These are phyloP conservation scores for Evansstolkia leycettana DNA, from an alignment of 495 filamentous ascomycete species.

Conservation along the genomic window DNA sequence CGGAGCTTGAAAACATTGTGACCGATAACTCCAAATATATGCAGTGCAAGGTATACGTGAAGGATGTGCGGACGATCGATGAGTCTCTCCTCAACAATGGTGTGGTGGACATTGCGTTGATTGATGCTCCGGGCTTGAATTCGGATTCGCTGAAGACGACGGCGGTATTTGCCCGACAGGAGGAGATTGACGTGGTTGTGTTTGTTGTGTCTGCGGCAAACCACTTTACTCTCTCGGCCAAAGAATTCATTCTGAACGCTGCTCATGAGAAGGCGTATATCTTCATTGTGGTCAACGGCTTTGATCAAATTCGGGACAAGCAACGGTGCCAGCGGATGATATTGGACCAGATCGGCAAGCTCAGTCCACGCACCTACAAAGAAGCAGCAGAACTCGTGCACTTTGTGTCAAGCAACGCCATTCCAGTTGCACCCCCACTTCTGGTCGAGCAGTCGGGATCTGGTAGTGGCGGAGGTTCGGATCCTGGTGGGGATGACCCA, in stretches of 20 bases:
- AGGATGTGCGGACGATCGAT: conserved; percentile 80
- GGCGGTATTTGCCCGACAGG: conserved; percentile 89
- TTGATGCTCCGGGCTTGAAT: conserved; percentile 93
- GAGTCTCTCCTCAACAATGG: conserved; percentile 94
- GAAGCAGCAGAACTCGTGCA: conserved; percentile 89
- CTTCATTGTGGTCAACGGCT: conserved; percentile 97
- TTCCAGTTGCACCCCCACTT: conserved; percentile 55
- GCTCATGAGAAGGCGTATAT: conserved; percentile 97
- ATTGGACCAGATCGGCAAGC: conserved; percentile 67
- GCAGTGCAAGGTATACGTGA: conserved; percentile 95
- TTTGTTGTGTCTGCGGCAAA: conserved; percentile 97
- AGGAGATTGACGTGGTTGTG: conserved; percentile 97
- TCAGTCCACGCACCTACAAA: conserved; percentile 87
- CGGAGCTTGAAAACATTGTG: conserved; percentile 77
- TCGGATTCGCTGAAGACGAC: conserved; percentile 94
- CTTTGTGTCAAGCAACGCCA: conserved; percentile 93
- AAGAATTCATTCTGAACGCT: conserved; percentile 91
- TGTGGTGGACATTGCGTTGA: conserved; percentile 93
- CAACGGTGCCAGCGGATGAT: conserved; percentile 79
- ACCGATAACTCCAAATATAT: conserved; percentile 74
- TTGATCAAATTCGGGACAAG: conserved; percentile 88
- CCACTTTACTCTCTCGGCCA: conserved; percentile 91
- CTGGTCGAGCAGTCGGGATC: conserved; percentile 34
- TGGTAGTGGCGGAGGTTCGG: conserved; percentile 45
- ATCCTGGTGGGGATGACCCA: conserved; percentile 32